These are phyloP conservation scores for Withania somnifera DNA, from an alignment of 305 asterid species.

Conservation along the genomic window DNA sequence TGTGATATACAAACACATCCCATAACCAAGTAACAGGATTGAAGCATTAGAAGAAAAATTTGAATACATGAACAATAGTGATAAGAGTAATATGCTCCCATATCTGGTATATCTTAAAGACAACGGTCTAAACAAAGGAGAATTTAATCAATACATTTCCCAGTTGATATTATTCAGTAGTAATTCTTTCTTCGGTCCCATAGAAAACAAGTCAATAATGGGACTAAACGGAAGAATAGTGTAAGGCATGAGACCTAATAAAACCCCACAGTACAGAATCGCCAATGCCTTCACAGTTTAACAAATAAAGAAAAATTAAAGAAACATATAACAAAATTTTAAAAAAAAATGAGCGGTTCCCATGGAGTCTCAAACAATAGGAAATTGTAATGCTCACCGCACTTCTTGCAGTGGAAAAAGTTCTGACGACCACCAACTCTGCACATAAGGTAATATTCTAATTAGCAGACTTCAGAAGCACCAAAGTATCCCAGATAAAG, in stretches of 20 bases:
- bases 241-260: neutral
- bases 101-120: neutral
- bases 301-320: neutral
- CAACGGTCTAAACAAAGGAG: neutral
- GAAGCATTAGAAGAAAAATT: too few species aligned
- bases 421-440: constrained; percentile 88
- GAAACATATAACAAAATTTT: neutral
- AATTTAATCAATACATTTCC: neutral
- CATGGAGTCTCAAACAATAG: neutral
- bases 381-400: constrained; percentile 40
- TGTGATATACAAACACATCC: neutral
- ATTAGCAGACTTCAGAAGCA: neutral
- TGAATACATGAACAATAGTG: too few species aligned
- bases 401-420: constrained; percentile 84
- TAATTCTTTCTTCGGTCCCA: neutral
- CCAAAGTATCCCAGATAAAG: neutral
- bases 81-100: too few species aligned
- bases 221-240: neutral
- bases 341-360: neutral
- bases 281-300: neutral
- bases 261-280: neutral
- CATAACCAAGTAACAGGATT: neutral
- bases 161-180: neutral
- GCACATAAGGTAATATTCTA: neutral
- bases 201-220: neutral